phyloP scores from a whole-genome alignment of 192 early-diverging fungal genomes.

The Phlyctochytrium arcticum region DNA sequence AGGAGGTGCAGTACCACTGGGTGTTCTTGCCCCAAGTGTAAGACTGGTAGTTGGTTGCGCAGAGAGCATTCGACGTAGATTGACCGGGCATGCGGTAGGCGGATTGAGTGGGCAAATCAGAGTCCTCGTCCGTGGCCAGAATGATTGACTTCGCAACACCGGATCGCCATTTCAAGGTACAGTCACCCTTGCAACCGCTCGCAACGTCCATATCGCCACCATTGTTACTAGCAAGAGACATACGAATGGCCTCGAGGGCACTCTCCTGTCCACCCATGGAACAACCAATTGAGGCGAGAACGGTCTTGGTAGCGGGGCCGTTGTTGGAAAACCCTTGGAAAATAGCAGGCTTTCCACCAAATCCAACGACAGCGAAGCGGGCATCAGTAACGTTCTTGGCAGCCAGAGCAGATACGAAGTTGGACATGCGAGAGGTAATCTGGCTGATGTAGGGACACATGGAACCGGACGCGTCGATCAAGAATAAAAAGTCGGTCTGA shows the following conservation, averaged over 20 bases:
- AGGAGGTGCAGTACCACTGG: background rate
- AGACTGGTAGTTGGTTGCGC: slow-evolving; percentile 8
- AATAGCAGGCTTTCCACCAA: slow-evolving; percentile 26
- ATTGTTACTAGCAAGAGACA: slow-evolving; percentile 23
- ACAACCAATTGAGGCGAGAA: slow-evolving; percentile 21
- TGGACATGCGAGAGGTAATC: slow-evolving; percentile 16
- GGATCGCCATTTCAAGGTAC: slow-evolving; percentile 24
- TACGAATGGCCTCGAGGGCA: slow-evolving; percentile 35
- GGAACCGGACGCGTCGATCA: slow-evolving; percentile 27
- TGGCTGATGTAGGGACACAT: slow-evolving; percentile 39
- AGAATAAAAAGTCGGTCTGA: slow-evolving; percentile 35
- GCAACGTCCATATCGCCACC: slow-evolving; percentile 15
- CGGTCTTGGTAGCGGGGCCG: slow-evolving; percentile 3
- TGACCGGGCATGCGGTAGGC: slow-evolving; percentile 21
- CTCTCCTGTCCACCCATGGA: slow-evolving; percentile 31
- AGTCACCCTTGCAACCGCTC: background rate
- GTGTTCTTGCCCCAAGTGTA: too few relatives aligned
- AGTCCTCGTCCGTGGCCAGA: slow-evolving; percentile 42
- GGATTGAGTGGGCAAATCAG: slow-evolving; percentile 22
- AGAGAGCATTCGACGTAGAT: slow-evolving; percentile 6
- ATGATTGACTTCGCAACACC: slow-evolving; percentile 25
- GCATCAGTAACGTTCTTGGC: slow-evolving; percentile 24
- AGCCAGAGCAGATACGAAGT: slow-evolving; percentile 18
- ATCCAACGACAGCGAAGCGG: slow-evolving; percentile 32
- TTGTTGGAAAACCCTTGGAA: background rate